phyloP scores from a whole-genome alignment of 331 rosid genomes.

The Erythrophleum ivorense region DNA sequence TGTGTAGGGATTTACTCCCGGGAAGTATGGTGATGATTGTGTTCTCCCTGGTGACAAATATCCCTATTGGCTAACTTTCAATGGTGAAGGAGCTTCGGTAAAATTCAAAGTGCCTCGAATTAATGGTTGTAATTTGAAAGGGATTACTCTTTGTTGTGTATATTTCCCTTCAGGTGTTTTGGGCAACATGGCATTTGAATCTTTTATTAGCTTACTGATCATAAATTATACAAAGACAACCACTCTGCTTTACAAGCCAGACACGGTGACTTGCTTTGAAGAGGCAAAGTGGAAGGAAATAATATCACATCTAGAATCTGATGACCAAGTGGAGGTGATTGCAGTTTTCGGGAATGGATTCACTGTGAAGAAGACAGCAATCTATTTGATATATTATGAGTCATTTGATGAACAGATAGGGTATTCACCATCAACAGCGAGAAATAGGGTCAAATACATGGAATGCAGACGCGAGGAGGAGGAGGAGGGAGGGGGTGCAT shows the following conservation, averaged over 20 bases:
- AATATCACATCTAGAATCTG: neutral
- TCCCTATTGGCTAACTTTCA: neutral
- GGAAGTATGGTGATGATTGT: neutral
- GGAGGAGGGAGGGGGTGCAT: no score
- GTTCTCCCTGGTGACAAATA: neutral
- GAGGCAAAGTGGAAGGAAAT: conserved; percentile 43
- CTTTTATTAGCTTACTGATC: conserved; percentile 12
- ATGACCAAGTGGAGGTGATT: conserved; percentile 26
- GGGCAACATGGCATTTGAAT: neutral
- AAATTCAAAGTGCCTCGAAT: neutral
- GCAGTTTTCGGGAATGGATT: conserved; percentile 33
- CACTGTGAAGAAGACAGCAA: conserved; percentile 13
- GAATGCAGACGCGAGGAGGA: no score
- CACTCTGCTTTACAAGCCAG: neutral
- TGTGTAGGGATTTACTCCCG: neutral
- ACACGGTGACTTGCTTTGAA: conserved; percentile 25
- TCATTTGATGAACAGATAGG: neutral
- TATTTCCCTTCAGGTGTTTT: neutral
- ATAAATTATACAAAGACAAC: conserved; percentile 25
- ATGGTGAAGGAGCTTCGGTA: neutral
- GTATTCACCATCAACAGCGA: neutral
- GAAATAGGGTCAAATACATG: neutral
- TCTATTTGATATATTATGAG: conserved; percentile 17
- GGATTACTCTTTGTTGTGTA: neutral
- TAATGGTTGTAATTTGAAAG: neutral